These are phyloP conservation scores for Diaporthe citrichinensis DNA, from an alignment of 2,329 filamentous ascomycete genomes.

Conservation along the genomic window DNA sequence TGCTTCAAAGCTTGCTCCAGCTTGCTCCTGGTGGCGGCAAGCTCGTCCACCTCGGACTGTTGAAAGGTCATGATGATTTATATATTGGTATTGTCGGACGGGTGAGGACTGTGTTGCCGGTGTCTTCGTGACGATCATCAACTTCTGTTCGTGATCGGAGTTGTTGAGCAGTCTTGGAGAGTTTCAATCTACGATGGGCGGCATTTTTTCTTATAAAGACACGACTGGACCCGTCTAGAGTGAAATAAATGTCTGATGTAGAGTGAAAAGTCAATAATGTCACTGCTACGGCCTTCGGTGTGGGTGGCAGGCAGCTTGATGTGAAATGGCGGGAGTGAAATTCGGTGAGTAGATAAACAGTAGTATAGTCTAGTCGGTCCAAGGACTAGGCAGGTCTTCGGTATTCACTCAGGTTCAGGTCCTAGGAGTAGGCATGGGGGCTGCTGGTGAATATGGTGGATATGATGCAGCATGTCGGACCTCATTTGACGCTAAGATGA, in stretches of 20 bases:
- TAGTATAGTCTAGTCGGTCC: neutral
- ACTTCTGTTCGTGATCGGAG: neutral
- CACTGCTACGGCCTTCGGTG: neutral
- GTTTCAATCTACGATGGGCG: neutral
- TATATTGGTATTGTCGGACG: neutral
- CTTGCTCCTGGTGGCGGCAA: neutral
- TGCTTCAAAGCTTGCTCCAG: neutral
- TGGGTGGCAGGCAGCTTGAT: neutral
- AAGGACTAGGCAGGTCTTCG: neutral
- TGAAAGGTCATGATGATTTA: neutral
- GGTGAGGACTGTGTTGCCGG: neutral
- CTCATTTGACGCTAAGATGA: too few species aligned
- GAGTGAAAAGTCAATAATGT: neutral
- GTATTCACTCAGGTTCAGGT: neutral
- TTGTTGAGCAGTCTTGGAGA: neutral
- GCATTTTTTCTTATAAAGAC: neutral
- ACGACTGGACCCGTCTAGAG: neutral
- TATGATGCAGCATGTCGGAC: too few species aligned
- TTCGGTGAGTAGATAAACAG: neutral
- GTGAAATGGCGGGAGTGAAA: neutral
- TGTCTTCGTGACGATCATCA: neutral
- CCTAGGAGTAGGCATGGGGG: too few species aligned
- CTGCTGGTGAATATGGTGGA: too few species aligned
- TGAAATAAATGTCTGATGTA: neutral
- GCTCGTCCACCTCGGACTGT: too few species aligned